Conservation (phyloP, 1,284 basidiomycete genomes). For the Malassezia psittaci region DNA sequence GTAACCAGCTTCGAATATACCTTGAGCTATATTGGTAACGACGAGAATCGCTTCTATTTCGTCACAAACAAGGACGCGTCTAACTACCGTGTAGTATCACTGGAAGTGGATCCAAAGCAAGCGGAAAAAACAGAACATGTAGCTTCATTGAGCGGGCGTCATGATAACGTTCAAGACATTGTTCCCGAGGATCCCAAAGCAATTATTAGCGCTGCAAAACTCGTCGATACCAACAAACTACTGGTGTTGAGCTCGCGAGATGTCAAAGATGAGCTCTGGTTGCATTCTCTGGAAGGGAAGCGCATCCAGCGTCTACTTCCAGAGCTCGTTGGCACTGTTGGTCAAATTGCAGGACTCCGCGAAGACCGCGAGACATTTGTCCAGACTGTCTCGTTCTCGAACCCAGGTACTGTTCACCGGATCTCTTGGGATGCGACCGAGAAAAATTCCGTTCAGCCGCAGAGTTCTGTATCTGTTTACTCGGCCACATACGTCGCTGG, state of each 20-base stretch:
- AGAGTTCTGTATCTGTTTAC: slow-evolving; percentile 55
- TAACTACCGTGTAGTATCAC: slow-evolving; percentile 37
- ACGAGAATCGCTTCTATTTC: slow-evolving; percentile 40
- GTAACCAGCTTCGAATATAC: slow-evolving; percentile 35
- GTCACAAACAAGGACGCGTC: slow-evolving; percentile 42
- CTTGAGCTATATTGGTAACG: slow-evolving; percentile 34
- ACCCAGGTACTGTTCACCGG: slow-evolving; percentile 57
- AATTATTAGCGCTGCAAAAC: slow-evolving; percentile 55
- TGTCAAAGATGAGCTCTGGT: slow-evolving; percentile 70
- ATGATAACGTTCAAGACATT: slow-evolving; percentile 54
- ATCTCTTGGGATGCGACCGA: slow-evolving; percentile 41
- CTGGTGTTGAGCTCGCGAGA: slow-evolving; percentile 64
- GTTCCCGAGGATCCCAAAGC: slow-evolving; percentile 61
- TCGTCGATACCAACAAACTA: slow-evolving; percentile 58
- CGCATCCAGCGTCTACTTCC: slow-evolving; percentile 56
- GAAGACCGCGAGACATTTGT: slow-evolving; percentile 62
- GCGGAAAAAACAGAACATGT: slow-evolving; percentile 27
- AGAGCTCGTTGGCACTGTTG: slow-evolving; percentile 62
- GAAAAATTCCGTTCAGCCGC: slow-evolving; percentile 10
- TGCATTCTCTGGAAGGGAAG: slow-evolving; percentile 59
- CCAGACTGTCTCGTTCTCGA: slow-evolving; percentile 61
- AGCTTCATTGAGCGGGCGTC: slow-evolving; percentile 26
- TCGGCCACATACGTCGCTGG: slow-evolving; percentile 59
- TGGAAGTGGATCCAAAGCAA: slow-evolving; percentile 22
- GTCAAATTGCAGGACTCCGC: slow-evolving; percentile 54